These are phyloP conservation scores for Tolypocladium cylindrosporum DNA, from an alignment of 2,329 filamentous ascomycete genomes.

Conservation along the genomic window DNA sequence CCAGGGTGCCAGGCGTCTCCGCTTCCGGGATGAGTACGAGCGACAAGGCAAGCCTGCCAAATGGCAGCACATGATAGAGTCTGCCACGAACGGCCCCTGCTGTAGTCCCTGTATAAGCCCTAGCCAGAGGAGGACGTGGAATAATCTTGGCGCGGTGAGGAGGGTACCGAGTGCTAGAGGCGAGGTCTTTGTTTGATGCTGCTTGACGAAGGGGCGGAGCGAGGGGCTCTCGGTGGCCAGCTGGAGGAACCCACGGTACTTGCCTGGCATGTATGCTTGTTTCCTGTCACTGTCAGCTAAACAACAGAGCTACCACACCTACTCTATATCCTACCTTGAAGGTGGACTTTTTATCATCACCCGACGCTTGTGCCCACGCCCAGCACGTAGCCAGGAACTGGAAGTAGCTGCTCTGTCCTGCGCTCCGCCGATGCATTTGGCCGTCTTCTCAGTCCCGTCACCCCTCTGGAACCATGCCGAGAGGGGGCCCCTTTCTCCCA, in stretches of 20 bases:
- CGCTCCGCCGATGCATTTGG: conserved; percentile 9
- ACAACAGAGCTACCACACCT: too few relatives aligned
- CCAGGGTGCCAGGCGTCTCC: too few relatives aligned
- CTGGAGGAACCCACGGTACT: conserved; percentile 8
- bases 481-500: conserved; percentile 7
- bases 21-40: too few relatives aligned
- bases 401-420: conserved; percentile 11
- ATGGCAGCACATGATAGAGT: too few relatives aligned
- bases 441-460: conserved; percentile 5
- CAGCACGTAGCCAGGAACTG: conserved; percentile 9
- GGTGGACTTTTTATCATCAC: conserved; percentile 1
- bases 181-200: conserved; percentile 1
- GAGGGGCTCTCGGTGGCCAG: conserved; percentile 3
- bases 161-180: background rate
- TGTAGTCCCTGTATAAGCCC: too few relatives aligned
- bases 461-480: conserved; percentile 7
- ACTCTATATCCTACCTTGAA: conserved; percentile 2
- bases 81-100: too few relatives aligned
- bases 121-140: too few relatives aligned
- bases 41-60: too few relatives aligned
- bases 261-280: conserved; percentile 9
- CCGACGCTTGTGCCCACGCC: conserved; percentile 5
- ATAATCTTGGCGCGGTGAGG: too few relatives aligned
- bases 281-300: conserved; percentile 1
- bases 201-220: conserved; percentile 6